These are phyloP conservation scores for Pyrenochaeta sp. DNA, from an alignment of 2,329 filamentous ascomycete species.

Conservation along the genomic window DNA sequence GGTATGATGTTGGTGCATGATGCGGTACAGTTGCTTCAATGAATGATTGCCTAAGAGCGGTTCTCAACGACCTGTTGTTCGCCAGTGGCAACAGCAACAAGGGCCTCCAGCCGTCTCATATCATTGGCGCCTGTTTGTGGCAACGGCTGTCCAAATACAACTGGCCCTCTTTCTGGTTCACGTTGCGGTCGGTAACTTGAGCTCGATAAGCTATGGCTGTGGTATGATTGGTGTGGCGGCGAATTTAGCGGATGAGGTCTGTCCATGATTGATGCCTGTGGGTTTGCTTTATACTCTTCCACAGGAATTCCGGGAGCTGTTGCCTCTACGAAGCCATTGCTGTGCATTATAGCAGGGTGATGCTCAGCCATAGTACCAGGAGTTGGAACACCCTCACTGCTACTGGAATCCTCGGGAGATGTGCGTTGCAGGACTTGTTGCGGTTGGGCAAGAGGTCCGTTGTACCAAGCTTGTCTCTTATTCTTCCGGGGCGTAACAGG, in stretches of 20 bases:
- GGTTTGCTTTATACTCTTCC: conserved; percentile 51
- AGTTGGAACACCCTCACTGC: conserved; percentile 64
- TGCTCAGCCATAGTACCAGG: conserved; percentile 61
- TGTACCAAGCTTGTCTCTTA: conserved; percentile 78
- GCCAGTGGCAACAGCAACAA: conserved; percentile 71
- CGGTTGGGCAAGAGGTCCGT: conserved; percentile 57
- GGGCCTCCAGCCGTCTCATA: conserved; percentile 66
- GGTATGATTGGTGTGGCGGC: conserved; percentile 38
- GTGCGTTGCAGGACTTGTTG: conserved; percentile 54
- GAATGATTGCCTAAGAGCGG: conserved; percentile 24
- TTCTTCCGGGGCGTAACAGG: conserved; percentile 64
- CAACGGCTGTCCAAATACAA: conserved; percentile 41
- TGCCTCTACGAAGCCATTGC: conserved; percentile 58
- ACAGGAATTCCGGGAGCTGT: conserved; percentile 49
- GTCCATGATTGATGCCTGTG: conserved; percentile 46
- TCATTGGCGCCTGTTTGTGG: conserved; percentile 53
- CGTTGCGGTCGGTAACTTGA: conserved; percentile 41
- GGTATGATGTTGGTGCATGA: too few species aligned
- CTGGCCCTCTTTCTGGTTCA: conserved; percentile 39
- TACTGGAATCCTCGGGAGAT: conserved; percentile 64
- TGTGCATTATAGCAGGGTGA: conserved; percentile 62
- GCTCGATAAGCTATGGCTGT: conserved; percentile 39
- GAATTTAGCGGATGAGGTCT: conserved; percentile 44
- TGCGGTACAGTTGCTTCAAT: too few species aligned
- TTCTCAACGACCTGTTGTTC: conserved; percentile 55